These are phyloP conservation scores for Hanseniaspora gamundiae DNA, from an alignment of 1,139 yeast species.

Conservation along the genomic window DNA sequence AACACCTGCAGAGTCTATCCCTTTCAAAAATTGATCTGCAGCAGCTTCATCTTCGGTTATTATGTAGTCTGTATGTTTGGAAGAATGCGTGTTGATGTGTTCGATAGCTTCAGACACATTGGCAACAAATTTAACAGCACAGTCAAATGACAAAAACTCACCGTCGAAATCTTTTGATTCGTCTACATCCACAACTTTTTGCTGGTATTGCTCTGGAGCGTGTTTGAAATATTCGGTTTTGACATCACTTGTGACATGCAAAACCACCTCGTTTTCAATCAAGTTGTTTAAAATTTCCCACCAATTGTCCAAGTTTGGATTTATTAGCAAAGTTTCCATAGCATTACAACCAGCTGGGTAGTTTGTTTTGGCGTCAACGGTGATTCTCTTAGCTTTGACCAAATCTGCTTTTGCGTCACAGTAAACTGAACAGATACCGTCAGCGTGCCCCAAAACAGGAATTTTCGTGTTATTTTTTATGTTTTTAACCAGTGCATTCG, in stretches of 20 bases:
- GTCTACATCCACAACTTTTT: constrained; percentile 32
- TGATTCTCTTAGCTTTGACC: constrained; percentile 59
- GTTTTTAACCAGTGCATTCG: constrained; percentile 75
- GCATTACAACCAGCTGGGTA: constrained; percentile 99
- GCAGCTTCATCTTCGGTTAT: constrained; percentile 57
- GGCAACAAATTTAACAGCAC: constrained; percentile 56
- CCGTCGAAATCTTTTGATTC: constrained; percentile 57
- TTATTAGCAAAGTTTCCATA: constrained; percentile 70
- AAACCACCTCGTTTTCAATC: constrained; percentile 57
- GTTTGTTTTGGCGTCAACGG: constrained; percentile 82
- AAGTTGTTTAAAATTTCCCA: constrained; percentile 35
- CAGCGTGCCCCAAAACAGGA: constrained; percentile 97
- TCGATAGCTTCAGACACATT: constrained; percentile 57
- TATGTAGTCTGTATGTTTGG: constrained; percentile 92
- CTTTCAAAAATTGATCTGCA: constrained; percentile 71
- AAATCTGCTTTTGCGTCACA: constrained; percentile 67
- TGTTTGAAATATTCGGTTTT: constrained; percentile 21
- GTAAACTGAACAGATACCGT: constrained; percentile 87
- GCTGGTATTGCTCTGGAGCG: constrained; percentile 10
- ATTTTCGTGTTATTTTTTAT: constrained; percentile 83
- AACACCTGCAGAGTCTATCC: constrained; percentile 93
- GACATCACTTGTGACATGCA: constrained; percentile 54
- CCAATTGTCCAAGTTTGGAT: constrained; percentile 37
- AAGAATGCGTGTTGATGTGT: constrained; percentile 83
- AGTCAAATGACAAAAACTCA: constrained; percentile 73